Evolutionary conservation across 768 basidiomycete species (phyloP), one percentile per base, ranked within the genome.

Genomic region (Podaxis sp.): DNA sequence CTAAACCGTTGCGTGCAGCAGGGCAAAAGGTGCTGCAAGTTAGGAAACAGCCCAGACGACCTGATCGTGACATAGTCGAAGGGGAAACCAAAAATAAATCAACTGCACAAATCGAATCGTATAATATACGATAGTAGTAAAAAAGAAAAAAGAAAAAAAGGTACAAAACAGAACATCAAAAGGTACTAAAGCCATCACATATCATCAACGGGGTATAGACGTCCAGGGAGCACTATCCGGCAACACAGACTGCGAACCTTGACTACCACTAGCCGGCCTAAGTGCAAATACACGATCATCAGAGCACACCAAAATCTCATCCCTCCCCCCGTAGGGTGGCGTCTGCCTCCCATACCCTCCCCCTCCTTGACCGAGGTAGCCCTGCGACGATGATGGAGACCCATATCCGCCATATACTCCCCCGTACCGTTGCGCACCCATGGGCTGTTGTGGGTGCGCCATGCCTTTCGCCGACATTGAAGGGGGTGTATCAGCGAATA

Each of bases 401-500:
- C 71, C 74, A 47, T 78, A 78, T 6, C 74, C 73, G 52, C 70
- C 69, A 67, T 74, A 75, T 13, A 65, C 57, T 25, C 48, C 42
- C n/a, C 55, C 65, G 59, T 65, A 62, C 25, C 65, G 63, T 57
- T 62, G 46, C 25, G 46, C 27, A 27, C 56, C 48, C 51, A 44
- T 50, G 11, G 27, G 28, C 36, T 52, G 55, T 28, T 52, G 61
- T 2, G 25, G 68, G 71, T 75, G 54, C 73, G 74, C 51, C 53
- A 68, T 70, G 50, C 80, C 76, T 1, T 83, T 74, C 65, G 89
- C 87, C n/a, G 86, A 86, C 18, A 89, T 81, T 0, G 94, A 92
- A 0, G 94, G 88, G 0, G 94, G 95, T 2, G 91, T 91, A 72
- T 98, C 97, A 52, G 95, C 91, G 69, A 98, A 98, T 47, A 99